Conservation (phyloP, 345 rosid genomes). For the Eucalyptus cladocalyx region DNA sequence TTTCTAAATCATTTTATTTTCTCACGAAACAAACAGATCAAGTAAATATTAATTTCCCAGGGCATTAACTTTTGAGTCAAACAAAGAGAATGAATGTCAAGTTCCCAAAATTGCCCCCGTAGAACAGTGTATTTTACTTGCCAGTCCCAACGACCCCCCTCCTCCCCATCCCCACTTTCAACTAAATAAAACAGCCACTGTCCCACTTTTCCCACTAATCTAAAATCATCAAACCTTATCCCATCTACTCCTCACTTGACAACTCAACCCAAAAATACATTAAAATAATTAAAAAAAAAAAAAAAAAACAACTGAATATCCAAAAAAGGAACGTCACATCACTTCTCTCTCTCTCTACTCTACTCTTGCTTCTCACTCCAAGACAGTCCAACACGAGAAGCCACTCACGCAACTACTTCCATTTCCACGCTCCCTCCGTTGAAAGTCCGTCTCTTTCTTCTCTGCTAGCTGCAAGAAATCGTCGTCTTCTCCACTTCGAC, state of each 20-base stretch:
- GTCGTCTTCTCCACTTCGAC: not conserved
- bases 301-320: not conserved
- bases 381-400: not conserved
- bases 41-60: not conserved
- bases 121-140: not conserved
- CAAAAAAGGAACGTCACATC: not conserved
- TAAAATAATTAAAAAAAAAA: not conserved
- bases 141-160: not conserved
- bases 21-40: not conserved
- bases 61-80: not conserved
- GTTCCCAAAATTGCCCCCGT: not conserved
- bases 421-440: not conserved
- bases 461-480: not conserved
- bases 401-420: not conserved
- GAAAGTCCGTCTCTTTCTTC: not conserved
- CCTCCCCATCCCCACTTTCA: not conserved
- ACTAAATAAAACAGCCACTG: not conserved
- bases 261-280: not conserved
- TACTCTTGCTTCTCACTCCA: not conserved
- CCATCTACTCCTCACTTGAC: not conserved
- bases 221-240: not conserved
- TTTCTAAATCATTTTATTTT: no score
- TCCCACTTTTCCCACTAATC: not conserved
- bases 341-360: not conserved
- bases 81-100: not conserved